Evolutionary conservation across 495 filamentous ascomycete genomes (phyloP), one percentile per base, ranked within the genome.

Genomic region (Melanomma pulvis-pyrius): DNA sequence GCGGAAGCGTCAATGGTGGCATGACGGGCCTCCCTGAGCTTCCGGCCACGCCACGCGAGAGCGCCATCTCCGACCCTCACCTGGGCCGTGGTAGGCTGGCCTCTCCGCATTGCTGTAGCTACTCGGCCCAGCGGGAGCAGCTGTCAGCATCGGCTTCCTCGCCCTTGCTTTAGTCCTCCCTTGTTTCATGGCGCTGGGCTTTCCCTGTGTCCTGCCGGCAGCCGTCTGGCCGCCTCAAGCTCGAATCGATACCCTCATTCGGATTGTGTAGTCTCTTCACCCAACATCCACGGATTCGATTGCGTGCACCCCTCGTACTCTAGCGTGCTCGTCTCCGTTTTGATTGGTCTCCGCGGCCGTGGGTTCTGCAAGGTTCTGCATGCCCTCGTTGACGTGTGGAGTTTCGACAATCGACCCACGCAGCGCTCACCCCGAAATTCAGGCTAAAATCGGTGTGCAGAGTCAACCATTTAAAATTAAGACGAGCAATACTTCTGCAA

Each of bases 111-210:
- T 49, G 41, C 39, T 61, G 46, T 34, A 34, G 26, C 25, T 61
- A 21, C 34, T 65, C 61, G 61, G 61, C 1, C 61, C 61, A 65
- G 53, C 61, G 61, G 61, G 61, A 58, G 52, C 22, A 39, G 30
- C 11, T 21, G 12, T 32, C 21, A 55, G 24, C 24, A 46, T 21
- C 60, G 25, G 22, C 15, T 30, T 25, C 32, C 39, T 41, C n/a
- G 41, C 19, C 41, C 59, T 41, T 51, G 29, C 29, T 25, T 61
- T 53, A 52, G 29, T 7, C 17, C 41, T 39, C 13, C 32, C 11
- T 12, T 6, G 30, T 15, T 39, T 34, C 54, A 44, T 32, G 26
- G 54, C 30, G 30, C 54, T 54, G 51, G 51, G 29, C 24, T 52
- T 22, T 5, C 26, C 2, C 17, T 55, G 13, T 34, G 9, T 19